Conservation (phyloP, 106 monocot genomes). For the Allium cepa region DNA sequence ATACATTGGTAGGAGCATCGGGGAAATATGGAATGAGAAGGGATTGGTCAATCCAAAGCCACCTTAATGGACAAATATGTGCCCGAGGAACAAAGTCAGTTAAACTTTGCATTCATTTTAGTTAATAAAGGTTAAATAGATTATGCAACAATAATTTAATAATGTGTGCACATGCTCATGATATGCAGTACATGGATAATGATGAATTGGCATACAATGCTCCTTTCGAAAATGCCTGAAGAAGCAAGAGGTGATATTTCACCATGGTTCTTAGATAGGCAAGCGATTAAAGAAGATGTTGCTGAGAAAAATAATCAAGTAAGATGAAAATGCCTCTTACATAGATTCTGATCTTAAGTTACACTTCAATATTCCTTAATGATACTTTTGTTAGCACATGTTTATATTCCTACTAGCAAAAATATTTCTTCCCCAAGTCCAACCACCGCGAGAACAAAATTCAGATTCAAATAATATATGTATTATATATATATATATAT, state of each 20-base stretch:
- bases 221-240: conserved; percentile 28
- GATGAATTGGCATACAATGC: conserved; percentile 27
- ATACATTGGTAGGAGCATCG: conserved; percentile 46
- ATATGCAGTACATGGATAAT: conserved; percentile 37
- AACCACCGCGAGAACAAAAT: too few relatives aligned
- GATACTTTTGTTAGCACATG: too few relatives aligned
- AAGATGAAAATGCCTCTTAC: conserved; percentile 19
- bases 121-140: too few relatives aligned
- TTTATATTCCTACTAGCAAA: too few relatives aligned
- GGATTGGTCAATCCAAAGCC: conserved; percentile 37
- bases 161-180: too few relatives aligned
- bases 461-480: too few relatives aligned
- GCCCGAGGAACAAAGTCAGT: conserved; percentile 26
- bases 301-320: conserved; percentile 29
- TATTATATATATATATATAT: too few relatives aligned
- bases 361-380: too few relatives aligned
- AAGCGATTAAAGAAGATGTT: conserved; percentile 12
- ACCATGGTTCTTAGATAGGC: conserved; percentile 17
- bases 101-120: too few relatives aligned
- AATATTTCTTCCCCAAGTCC: too few relatives aligned
- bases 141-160: too few relatives aligned
- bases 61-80: conserved; percentile 4
- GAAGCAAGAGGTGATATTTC: conserved; percentile 25
- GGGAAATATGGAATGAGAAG: conserved; percentile 60
- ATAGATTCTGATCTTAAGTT: conserved; percentile 17